Base-by-base conservation (phyloP, 371 early-diverging fungal genomes). In the Choanephora cucurbitarum region DNA sequence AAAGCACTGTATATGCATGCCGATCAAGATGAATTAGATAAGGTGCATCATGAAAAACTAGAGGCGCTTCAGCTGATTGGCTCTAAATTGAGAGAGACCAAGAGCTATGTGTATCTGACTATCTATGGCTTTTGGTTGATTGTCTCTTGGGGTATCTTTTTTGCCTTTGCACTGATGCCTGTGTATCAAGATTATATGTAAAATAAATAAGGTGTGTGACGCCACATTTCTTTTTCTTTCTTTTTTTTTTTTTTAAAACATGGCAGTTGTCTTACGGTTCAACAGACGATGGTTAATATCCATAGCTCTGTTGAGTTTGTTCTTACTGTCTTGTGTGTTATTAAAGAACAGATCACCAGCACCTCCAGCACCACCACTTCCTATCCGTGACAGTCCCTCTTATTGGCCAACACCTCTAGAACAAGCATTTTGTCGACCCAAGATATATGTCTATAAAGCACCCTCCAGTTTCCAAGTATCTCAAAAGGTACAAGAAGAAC, bases 361-460 rank as follows among this genome's bases (percentile, higher is more conserved):
- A 23, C 33, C 57, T n/a, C 67, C 70, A 17, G 69, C 72, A 18
- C 69, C 70, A 17, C 70, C 78, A 8, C 53, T 77, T 19, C 78
- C 78, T 32, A 22, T 72, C 4, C 28, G 41, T 17, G 69, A 77
- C 40, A 17, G 52, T 3, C 43, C 53, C 3, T 55, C 58, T 1
- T 77, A 77, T 49, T 82, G 82, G 82, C 82, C 82, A n/a, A 65
- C 75, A 23, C 73, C 67, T n/a, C 23, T 82, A 10, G 75, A 79
- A 34, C 62, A 75, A 45, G 65, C 78, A 9, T 60, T 79, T 1
- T 82, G 82, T 51, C 61, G 60, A 61, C 80, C 80, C 34, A 79
- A 78, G 55, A 82, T 82, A 24, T 82, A 75, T 60, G 82, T 82
- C 14, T 82, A 82, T 58, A 68, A 75, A 34, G 62, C 70, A 32